Evolutionary conservation across 345 rosid species (phyloP).

Genomic region (Eutrema japonicum): DNA sequence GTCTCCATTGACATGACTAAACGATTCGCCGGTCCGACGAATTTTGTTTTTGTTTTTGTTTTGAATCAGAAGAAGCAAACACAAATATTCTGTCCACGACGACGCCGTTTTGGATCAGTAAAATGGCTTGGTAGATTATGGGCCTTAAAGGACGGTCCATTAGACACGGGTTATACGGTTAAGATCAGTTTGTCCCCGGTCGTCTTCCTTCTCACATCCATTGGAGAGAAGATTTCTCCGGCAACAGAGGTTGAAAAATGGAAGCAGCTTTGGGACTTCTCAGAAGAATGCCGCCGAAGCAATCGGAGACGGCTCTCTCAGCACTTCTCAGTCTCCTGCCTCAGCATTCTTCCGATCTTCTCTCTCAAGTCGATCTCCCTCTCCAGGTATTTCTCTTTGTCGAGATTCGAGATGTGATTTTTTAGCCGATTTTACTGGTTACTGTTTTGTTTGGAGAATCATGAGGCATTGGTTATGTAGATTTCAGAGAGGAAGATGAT

Average conservation of each 20-base stretch:
- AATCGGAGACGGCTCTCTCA: conserved; percentile 86
- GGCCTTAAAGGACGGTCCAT: conserved; percentile 6
- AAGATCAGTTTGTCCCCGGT: conserved; percentile 8
- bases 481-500: no score
- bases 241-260: conserved; percentile 48
- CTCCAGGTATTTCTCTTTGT: conserved; percentile 65
- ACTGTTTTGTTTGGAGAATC: conserved; percentile 5
- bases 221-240: conserved; percentile 34
- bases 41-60: background rate
- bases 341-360: conserved; percentile 92
- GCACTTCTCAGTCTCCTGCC: conserved; percentile 93
- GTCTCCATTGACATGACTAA: conserved; percentile 30
- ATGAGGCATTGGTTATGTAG: background rate
- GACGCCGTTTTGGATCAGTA: background rate
- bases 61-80: background rate
- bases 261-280: conserved; percentile 94
- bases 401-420: conserved; percentile 13
- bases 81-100: background rate
- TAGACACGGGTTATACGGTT: background rate
- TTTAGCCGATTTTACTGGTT: background rate
- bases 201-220: background rate
- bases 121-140: background rate
- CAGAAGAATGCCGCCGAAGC: conserved; percentile 91
- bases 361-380: conserved; percentile 97
- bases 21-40: conserved; percentile 27